Conservation (phyloP, 306 rosid genomes). For the Medicago truncatula region DNA sequence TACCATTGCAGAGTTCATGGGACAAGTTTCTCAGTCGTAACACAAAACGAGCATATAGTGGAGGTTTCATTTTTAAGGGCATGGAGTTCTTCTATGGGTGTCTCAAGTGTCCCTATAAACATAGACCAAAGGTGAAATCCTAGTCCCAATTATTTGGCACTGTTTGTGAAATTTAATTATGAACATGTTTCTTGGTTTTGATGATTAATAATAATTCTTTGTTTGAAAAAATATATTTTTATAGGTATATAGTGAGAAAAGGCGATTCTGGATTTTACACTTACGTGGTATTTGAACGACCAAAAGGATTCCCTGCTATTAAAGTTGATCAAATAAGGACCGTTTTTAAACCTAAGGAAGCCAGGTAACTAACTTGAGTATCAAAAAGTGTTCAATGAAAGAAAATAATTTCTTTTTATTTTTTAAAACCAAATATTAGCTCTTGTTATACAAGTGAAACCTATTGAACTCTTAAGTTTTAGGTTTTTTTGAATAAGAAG, state of each 20-base stretch:
- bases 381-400: not conserved
- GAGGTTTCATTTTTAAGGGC: slow-evolving; percentile 71
- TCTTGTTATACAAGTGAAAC: too few species aligned
- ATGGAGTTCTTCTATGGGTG: slow-evolving; percentile 50
- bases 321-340: slow-evolving; percentile 58
- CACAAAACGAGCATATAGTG: slow-evolving; percentile 40
- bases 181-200: not conserved
- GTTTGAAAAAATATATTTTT: not conserved
- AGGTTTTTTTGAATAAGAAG: too few species aligned
- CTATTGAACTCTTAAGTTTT: too few species aligned
- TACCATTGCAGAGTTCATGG: slow-evolving; percentile 51
- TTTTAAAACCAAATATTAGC: too few species aligned
- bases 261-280: slow-evolving; percentile 73
- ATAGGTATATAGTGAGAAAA: slow-evolving; percentile 67
- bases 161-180: not conserved
- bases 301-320: slow-evolving; percentile 56
- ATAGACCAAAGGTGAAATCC: slow-evolving; percentile 69
- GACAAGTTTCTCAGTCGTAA: slow-evolving; percentile 44
- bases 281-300: slow-evolving; percentile 62
- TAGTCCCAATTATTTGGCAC: not conserved
- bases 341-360: slow-evolving; percentile 58
- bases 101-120: slow-evolving; percentile 51
- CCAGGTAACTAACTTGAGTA: slow-evolving; percentile 52
- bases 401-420: too few species aligned
- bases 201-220: not conserved